Conservation (phyloP, 139 green algal genomes). For the Gonium pectorale region DNA sequence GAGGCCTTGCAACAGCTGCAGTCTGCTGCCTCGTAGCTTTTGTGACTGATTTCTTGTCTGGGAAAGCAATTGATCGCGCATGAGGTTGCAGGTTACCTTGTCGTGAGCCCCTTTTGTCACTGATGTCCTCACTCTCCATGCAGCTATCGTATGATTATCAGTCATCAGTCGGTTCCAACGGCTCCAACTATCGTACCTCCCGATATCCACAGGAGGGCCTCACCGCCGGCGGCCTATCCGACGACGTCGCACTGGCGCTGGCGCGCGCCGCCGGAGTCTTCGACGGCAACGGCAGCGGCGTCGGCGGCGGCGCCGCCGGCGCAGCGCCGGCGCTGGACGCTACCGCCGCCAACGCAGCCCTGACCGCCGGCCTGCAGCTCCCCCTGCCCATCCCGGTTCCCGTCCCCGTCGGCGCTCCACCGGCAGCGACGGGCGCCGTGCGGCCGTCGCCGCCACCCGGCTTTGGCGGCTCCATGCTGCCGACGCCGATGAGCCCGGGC, state of each 20-base stretch:
- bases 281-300: not conserved
- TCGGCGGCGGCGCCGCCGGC: not conserved
- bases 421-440: not conserved
- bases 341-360: too few species aligned
- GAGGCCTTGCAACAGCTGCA: too few species aligned
- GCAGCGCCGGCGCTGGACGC: not conserved
- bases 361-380: not conserved
- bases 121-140: too few species aligned
- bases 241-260: constrained; percentile 18
- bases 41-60: too few species aligned
- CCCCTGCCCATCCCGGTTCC: not conserved
- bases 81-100: too few species aligned
- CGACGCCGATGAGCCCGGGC: not conserved
- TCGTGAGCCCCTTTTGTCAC: too few species aligned
- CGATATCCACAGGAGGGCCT: not conserved
- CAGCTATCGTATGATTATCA: too few species aligned
- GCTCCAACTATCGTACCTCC: too few species aligned
- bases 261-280: constrained; percentile 23
- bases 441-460: not conserved
- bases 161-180: too few species aligned
- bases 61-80: too few species aligned
- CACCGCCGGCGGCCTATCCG: not conserved
- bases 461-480: not conserved
- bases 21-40: too few species aligned
- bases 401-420: not conserved